Percentiles rank a stretch among this genome's conserved stretches.
Conservation (phyloP, 2,329 filamentous ascomycete species). For the Didymella lethalis region DNA sequence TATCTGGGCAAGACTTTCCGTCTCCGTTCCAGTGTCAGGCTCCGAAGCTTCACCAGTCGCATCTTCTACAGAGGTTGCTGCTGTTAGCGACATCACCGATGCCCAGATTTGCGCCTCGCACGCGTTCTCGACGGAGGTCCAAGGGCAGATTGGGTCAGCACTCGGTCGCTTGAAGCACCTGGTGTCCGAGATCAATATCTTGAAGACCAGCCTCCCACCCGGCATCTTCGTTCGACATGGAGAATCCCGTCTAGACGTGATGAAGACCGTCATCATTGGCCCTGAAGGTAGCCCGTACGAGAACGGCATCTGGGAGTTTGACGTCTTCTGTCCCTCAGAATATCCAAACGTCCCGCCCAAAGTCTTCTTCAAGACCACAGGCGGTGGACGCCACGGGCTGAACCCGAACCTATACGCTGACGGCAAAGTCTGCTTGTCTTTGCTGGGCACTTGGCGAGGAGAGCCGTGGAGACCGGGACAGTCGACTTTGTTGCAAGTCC, state of each 20-base stretch:
- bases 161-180: constrained; percentile 58
- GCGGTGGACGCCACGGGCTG: constrained; percentile 51
- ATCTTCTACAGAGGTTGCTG: constrained; percentile 13
- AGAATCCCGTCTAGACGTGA: constrained; percentile 57
- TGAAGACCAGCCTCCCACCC: constrained; percentile 58
- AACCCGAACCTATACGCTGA: constrained; percentile 63
- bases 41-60: not conserved
- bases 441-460: constrained; percentile 54
- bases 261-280: constrained; percentile 61
- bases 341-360: constrained; percentile 57
- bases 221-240: constrained; percentile 62
- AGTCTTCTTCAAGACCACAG: constrained; percentile 58
- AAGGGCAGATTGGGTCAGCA: constrained; percentile 18
- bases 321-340: constrained; percentile 54
- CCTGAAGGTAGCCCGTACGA: constrained; percentile 62
- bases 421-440: constrained; percentile 51
- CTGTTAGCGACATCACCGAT: constrained; percentile 49
- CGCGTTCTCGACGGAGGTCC: constrained; percentile 26
- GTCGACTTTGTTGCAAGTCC: constrained; percentile 61
- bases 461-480: constrained; percentile 55
- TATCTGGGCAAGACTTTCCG: constrained; percentile 31
- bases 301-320: constrained; percentile 64
- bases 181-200: constrained; percentile 54
- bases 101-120: constrained; percentile 46
- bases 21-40: no score